These are phyloP conservation scores for Rhizopogon sp. DNA, from an alignment of 768 basidiomycete genomes.

Conservation along the genomic window DNA sequence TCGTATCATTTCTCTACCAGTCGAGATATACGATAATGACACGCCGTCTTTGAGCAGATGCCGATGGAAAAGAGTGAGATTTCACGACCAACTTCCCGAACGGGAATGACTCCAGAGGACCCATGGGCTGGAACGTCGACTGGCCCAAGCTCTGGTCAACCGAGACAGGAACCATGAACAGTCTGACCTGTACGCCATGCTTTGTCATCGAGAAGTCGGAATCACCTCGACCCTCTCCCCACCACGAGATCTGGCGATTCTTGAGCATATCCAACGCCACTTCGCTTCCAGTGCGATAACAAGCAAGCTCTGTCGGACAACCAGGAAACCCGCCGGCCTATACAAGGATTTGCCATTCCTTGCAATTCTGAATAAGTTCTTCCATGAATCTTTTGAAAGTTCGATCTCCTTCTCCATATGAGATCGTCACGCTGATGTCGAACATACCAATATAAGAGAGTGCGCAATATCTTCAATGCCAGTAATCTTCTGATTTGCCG, in stretches of 20 bases:
- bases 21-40: no score
- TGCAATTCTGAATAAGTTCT: slow-evolving; percentile 9
- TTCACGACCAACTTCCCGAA: slow-evolving; percentile 6
- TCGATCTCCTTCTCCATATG: slow-evolving; percentile 19
- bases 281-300: slow-evolving; percentile 7
- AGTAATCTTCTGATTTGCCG: slow-evolving; percentile 15
- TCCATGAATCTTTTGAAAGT: slow-evolving; percentile 20
- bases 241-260: neutral
- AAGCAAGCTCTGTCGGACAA: slow-evolving; percentile 13
- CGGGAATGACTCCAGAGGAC: slow-evolving; percentile 1
- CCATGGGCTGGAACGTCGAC: slow-evolving; percentile 11
- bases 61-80: slow-evolving; percentile 6
- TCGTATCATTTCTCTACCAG: no score
- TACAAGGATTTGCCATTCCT: slow-evolving; percentile 13
- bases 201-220: slow-evolving; percentile 15
- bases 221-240: slow-evolving; percentile 3
- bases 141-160: no score
- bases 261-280: neutral
- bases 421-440: slow-evolving; percentile 16
- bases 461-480: slow-evolving; percentile 18
- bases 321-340: slow-evolving; percentile 12
- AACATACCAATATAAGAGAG: slow-evolving; percentile 19
- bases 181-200: slow-evolving; percentile 11
- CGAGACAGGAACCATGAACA: slow-evolving; percentile 9
- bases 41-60: neutral